These are phyloP conservation scores for Schwanniomyces pseudopolymorphus DNA, from an alignment of 805 yeast genomes.

Conservation along the genomic window DNA sequence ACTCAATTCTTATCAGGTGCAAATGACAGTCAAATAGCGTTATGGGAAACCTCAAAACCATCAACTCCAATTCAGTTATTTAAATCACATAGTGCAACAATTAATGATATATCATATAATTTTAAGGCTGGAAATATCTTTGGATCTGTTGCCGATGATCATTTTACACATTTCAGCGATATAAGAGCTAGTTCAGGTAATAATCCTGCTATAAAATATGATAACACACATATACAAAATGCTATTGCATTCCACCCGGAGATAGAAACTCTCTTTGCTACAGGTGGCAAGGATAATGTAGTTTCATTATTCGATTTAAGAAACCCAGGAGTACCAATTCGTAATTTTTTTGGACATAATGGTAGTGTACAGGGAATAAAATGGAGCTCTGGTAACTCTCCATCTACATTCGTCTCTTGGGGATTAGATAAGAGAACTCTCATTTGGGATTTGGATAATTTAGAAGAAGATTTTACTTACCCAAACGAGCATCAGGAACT, in stretches of 20 bases:
- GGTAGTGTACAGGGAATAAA: conserved; percentile 45
- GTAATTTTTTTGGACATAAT: conserved; percentile 67
- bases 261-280: conserved; percentile 56
- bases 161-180: conserved; percentile 60
- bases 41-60: conserved; percentile 60
- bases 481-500: conserved; percentile 40
- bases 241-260: conserved; percentile 65
- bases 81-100: conserved; percentile 53
- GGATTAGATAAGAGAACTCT: conserved; percentile 68
- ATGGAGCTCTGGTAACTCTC: conserved; percentile 48
- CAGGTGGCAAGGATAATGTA: conserved; percentile 78
- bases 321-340: conserved; percentile 54
- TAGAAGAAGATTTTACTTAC: conserved; percentile 52
- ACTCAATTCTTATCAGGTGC: conserved; percentile 58
- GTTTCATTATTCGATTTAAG: conserved; percentile 76
- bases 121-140: conserved; percentile 43
- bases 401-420: conserved; percentile 55
- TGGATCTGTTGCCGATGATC: conserved; percentile 74
- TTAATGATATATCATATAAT: conserved; percentile 70
- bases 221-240: conserved; percentile 59
- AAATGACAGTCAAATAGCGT: conserved; percentile 63
- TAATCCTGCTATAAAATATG: conserved; percentile 45
- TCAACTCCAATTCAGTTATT: conserved; percentile 49
- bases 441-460: conserved; percentile 68
- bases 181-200: conserved; percentile 34